A percentile compares a stretch with the other conserved stretches of the same genome.
These are phyloP conservation scores for Acanthamoeba triangularis DNA, from an alignment of 208 protist genomes.

Conservation along the genomic window DNA sequence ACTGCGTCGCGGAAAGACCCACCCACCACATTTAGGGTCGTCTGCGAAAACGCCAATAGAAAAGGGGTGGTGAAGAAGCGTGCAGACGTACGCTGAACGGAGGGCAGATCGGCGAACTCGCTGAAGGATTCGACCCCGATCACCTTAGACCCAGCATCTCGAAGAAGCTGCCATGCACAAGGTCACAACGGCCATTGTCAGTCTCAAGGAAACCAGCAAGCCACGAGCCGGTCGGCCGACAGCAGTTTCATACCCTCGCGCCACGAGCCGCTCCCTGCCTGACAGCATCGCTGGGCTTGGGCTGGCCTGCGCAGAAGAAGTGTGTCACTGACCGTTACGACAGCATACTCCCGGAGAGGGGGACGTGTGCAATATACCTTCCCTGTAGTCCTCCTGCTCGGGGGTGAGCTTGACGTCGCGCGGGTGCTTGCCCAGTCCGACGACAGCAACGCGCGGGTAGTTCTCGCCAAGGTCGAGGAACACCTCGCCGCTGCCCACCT, in stretches of 20 bases:
- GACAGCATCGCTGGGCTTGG: slow-evolving; percentile 7
- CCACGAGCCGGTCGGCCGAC: neutral
- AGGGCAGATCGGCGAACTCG: neutral
- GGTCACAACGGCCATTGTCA: neutral
- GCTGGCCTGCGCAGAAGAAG: neutral
- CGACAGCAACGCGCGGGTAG: slow-evolving; percentile 6
- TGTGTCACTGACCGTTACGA: neutral
- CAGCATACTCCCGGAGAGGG: neutral
- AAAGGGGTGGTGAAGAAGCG: neutral
- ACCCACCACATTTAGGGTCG: neutral
- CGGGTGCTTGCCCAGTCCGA: slow-evolving; percentile 59
- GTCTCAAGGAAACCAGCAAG: too few species aligned
- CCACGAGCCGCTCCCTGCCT: slow-evolving; percentile 46
- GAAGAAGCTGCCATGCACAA: neutral
- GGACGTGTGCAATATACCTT: neutral
- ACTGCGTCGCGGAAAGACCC: neutral
- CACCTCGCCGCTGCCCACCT: slow-evolving; percentile 19
- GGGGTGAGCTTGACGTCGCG: neutral
- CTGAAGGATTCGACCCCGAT: neutral
- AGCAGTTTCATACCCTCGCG: neutral
- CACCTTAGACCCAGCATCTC: slow-evolving; percentile 1
- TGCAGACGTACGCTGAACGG: neutral
- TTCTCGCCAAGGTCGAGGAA: neutral
- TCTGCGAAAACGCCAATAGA: neutral
- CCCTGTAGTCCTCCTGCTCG: slow-evolving; percentile 38